Conservation (phyloP, 345 rosid species). For the Geranium brycei region DNA sequence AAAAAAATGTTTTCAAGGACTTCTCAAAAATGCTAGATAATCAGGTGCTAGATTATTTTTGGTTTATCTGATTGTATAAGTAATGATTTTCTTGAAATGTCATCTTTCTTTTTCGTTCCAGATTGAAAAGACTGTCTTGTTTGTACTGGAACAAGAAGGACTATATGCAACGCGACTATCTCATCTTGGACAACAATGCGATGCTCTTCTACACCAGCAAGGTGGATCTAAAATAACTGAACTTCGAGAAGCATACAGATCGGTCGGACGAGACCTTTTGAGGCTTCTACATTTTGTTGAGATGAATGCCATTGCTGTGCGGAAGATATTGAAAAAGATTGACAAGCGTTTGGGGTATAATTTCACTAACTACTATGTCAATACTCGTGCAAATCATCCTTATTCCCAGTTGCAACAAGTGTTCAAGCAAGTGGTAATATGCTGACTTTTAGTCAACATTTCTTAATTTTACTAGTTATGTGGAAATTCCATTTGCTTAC, state of each 20-base stretch:
- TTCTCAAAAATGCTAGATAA: conserved; percentile 91
- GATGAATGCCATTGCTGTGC: conserved; percentile 84
- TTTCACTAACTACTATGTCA: conserved; percentile 86
- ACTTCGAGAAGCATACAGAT: conserved; percentile 63
- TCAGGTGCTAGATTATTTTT: conserved; percentile 35
- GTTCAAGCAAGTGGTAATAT: conserved; percentile 94
- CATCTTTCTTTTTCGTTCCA: conserved; percentile 16
- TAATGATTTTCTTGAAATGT: background rate
- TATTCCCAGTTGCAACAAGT: conserved; percentile 98
- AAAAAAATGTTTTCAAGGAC: conserved; percentile 79
- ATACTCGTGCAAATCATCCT: conserved; percentile 97
- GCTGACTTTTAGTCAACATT: background rate
- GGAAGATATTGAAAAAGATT: conserved; percentile 91
- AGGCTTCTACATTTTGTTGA: conserved; percentile 81
- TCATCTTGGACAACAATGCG: conserved; percentile 36
- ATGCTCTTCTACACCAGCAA: conserved; percentile 44
- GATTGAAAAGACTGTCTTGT: conserved; percentile 51
- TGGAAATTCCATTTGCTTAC: background rate
- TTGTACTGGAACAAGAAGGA: conserved; percentile 55
- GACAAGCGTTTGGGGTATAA: conserved; percentile 92
- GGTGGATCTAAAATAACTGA: conserved; percentile 38
- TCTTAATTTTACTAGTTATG: background rate
- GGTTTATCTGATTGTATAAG: background rate
- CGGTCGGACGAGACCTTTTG: conserved; percentile 62
- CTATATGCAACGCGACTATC: conserved; percentile 31